Percentiles rank a stretch among this genome's conserved stretches.
Conservation (phyloP, 805 yeast species). For the Cyberlindnera americana region DNA sequence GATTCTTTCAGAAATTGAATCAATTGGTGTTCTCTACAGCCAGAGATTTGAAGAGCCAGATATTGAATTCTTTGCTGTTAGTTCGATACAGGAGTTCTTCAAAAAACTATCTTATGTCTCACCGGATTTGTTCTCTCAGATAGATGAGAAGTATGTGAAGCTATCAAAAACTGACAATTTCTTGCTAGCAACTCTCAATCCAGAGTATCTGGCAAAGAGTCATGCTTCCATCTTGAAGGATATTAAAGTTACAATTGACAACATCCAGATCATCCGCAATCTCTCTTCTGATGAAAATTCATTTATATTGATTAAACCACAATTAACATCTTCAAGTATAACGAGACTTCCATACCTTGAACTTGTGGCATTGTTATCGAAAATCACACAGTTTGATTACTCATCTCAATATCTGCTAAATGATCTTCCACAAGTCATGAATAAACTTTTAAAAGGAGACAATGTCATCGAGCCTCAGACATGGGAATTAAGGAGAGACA, state of each 20-base stretch:
- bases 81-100: slow-evolving; percentile 17
- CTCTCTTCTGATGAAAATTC: slow-evolving; percentile 7
- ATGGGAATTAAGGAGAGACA: slow-evolving; percentile 17
- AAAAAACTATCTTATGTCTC: slow-evolving; percentile 18
- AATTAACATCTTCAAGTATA: slow-evolving; percentile 10
- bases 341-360: slow-evolving; percentile 22
- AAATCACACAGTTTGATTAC: slow-evolving; percentile 11
- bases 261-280: slow-evolving; percentile 16
- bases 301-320: slow-evolving; percentile 11
- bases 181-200: slow-evolving; percentile 18
- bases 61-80: slow-evolving; percentile 17
- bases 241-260: slow-evolving; percentile 11
- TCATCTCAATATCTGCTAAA: slow-evolving; percentile 14
- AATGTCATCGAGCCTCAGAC: slow-evolving; percentile 22
- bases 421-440: slow-evolving; percentile 25
- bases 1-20: slow-evolving; percentile 9
- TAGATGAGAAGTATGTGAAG: slow-evolving; percentile 15
- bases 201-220: slow-evolving; percentile 14
- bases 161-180: slow-evolving; percentile 5
- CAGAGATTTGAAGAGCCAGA: slow-evolving; percentile 12
- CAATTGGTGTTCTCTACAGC: slow-evolving; percentile 14
- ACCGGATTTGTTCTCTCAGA: slow-evolving; percentile 1
- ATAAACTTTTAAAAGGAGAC: slow-evolving; percentile 18
- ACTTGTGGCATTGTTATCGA: slow-evolving; percentile 16
- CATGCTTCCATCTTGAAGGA: slow-evolving; percentile 14